Evolutionary conservation across 2,329 filamentous ascomycete genomes (phyloP), one percentile per base, ranked within the genome.

Genomic region (Epichloe baconii): DNA sequence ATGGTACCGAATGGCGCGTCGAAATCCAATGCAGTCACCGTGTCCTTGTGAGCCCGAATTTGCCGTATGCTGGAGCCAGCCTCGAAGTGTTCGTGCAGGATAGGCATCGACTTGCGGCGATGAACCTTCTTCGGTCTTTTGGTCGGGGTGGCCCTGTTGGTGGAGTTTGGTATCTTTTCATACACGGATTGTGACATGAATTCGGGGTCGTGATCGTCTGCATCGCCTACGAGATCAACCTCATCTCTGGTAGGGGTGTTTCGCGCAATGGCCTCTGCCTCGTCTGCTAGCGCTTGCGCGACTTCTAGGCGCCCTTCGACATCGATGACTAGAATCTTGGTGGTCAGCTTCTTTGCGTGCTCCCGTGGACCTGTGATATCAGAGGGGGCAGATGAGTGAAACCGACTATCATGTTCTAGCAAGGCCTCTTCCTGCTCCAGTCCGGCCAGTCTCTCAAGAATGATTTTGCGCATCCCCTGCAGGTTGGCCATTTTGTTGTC

Each of bases 171-270:
- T 8, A 98, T 72, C 68, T 96, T 96, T 58, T 94, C 86, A 66
- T 97, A 98, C 59, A 98, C 88, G 12, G 90, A 96, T 66, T 96
- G 88, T 3, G 93, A 96, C 93, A 97, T 97, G 72, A 97, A 98
- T 1, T 75, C 77, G 23, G 63, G 56, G 35, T 68, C 67, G 41
- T 74, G 69, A 37, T 76, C 71, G 48, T 75, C 72, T 53, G 72
- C 69, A 56, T 75, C 75, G 37, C 72, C 71, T 23, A 73, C 72
- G 7, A 75, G 63, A 54, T 79, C 78, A 44, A 76, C 72, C 48
- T 79, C 77, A 14, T 76, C 72, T 54, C 74, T 74, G 15, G 71
- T 72, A 2, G 73, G 71, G 2, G 75, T 73, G 49, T 74, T 70
- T 57, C 73, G 68, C 7, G 74, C 77, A 52, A 79, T 69, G 17